These are phyloP conservation scores for Candida corydali DNA, from an alignment of 805 yeast genomes.

Conservation along the genomic window DNA sequence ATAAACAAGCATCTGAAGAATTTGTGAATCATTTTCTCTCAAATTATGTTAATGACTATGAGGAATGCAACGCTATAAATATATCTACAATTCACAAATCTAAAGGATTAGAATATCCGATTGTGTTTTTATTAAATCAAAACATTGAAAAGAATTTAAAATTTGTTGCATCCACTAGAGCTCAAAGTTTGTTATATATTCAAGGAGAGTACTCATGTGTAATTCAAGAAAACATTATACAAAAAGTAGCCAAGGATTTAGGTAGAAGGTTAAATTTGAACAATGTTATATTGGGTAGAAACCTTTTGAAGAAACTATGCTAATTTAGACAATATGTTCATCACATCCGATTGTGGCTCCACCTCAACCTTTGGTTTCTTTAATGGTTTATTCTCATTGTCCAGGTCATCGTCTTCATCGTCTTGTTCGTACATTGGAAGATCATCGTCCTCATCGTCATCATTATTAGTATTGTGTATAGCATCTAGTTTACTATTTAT, in stretches of 20 bases:
- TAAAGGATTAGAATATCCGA: slow-evolving; percentile 70
- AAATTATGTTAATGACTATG: slow-evolving; percentile 35
- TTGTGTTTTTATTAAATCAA: slow-evolving; percentile 45
- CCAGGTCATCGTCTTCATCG: slow-evolving; percentile 21
- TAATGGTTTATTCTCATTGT: slow-evolving; percentile 4
- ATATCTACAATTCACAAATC: slow-evolving; percentile 71
- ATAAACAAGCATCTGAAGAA: slow-evolving; percentile 13
- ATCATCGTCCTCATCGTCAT: slow-evolving; percentile 24
- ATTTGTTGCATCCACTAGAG: slow-evolving; percentile 53
- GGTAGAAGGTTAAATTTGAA: neutral
- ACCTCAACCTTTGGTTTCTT: slow-evolving; percentile 5
- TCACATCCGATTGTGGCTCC: slow-evolving; percentile 17
- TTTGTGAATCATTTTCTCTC: slow-evolving; percentile 39
- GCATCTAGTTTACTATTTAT: slow-evolving; percentile 26
- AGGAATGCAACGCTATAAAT: slow-evolving; percentile 35
- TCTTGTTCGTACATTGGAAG: slow-evolving; percentile 25
- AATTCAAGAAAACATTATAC: slow-evolving; percentile 12
- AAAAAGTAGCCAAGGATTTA: neutral
- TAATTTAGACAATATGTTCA: slow-evolving; percentile 31
- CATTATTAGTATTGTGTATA: slow-evolving; percentile 28
- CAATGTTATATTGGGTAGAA: neutral
- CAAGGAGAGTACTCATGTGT: slow-evolving; percentile 19
- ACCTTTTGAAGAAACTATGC: slow-evolving; percentile 9
- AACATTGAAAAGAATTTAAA: neutral
- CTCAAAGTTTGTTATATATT: slow-evolving; percentile 35